Evolutionary conservation across 179 eudicot species (phyloP).

Genomic region (Nepenthes alata): DNA sequence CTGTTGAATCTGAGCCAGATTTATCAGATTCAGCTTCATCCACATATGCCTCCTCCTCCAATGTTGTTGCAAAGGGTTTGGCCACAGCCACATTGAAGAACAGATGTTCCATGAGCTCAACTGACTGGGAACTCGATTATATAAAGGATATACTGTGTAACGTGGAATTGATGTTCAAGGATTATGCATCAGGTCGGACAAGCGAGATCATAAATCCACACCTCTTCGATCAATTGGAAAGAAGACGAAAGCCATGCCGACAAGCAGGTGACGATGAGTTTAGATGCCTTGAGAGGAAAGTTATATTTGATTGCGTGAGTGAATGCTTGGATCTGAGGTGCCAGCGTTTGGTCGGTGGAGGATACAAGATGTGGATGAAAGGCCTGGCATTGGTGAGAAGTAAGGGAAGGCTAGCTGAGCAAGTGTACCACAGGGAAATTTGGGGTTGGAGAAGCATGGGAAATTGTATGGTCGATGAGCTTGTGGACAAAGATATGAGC

Average conservation of each 20-base stretch:
- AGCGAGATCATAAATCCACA: slow-evolving; percentile 34
- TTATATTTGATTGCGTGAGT: slow-evolving; percentile 63
- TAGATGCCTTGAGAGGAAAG: slow-evolving; percentile 21
- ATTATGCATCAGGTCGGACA: slow-evolving; percentile 35
- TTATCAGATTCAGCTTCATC: slow-evolving; percentile 36
- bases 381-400: slow-evolving; percentile 45
- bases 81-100: neutral
- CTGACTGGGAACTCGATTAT: slow-evolving; percentile 31
- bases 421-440: slow-evolving; percentile 53
- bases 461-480: slow-evolving; percentile 72
- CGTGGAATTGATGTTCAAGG: slow-evolving; percentile 35
- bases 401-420: slow-evolving; percentile 55
- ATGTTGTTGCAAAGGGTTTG: neutral
- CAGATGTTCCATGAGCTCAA: slow-evolving; percentile 8
- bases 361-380: slow-evolving; percentile 40
- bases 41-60: slow-evolving; percentile 2
- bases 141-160: slow-evolving; percentile 29
- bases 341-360: slow-evolving; percentile 36
- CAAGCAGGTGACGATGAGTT: slow-evolving; percentile 6
- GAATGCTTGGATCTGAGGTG: slow-evolving; percentile 67
- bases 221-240: slow-evolving; percentile 39
- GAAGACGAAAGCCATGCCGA: slow-evolving; percentile 13
- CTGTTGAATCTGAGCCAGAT: slow-evolving; percentile 22
- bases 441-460: slow-evolving; percentile 53
- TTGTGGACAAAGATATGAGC: slow-evolving; percentile 89